phyloP scores from a whole-genome alignment of 306 rosid species.

The Glycine soja region DNA sequence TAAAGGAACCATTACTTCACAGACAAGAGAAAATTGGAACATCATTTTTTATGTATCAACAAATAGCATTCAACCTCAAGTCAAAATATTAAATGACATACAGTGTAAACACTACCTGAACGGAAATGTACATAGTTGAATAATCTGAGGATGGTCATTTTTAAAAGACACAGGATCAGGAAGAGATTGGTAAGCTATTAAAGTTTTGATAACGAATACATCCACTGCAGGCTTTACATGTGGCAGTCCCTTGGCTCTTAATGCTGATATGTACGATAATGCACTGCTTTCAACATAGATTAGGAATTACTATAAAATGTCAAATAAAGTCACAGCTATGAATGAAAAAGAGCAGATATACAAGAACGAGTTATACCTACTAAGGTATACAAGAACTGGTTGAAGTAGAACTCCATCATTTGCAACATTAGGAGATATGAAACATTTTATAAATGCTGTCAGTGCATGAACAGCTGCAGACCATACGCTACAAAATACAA shows the following conservation, averaged over 20 bases:
- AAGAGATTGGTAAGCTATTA: constrained; percentile 89
- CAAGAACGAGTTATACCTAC: constrained; percentile 63
- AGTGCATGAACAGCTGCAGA: constrained; percentile 95
- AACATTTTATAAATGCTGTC: constrained; percentile 83
- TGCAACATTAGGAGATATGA: constrained; percentile 62
- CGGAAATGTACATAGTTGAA: constrained; percentile 86
- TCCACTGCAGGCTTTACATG: constrained; percentile 71
- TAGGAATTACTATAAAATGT: constrained; percentile 36
- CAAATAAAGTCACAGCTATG: constrained; percentile 35
- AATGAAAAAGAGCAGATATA: constrained; percentile 11
- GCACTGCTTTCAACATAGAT: constrained; percentile 71
- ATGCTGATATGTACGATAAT: constrained; percentile 68
- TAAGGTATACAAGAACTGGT: constrained; percentile 90
- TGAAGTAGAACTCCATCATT: constrained; percentile 77
- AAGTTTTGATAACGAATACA: constrained; percentile 67
- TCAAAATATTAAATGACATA: constrained; percentile 28
- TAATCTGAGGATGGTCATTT: constrained; percentile 80
- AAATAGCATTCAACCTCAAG: constrained; percentile 10
- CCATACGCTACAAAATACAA: constrained; percentile 79
- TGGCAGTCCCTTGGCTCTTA: constrained; percentile 71
- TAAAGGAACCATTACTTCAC: constrained; percentile 2
- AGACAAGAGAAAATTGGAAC: constrained; percentile 3
- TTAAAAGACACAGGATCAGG: constrained; percentile 83
- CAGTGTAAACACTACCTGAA: constrained; percentile 71
- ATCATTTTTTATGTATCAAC: constrained; percentile 16